Conservation (phyloP, 805 yeast species). For the Saccharomycodes ludwigii region DNA sequence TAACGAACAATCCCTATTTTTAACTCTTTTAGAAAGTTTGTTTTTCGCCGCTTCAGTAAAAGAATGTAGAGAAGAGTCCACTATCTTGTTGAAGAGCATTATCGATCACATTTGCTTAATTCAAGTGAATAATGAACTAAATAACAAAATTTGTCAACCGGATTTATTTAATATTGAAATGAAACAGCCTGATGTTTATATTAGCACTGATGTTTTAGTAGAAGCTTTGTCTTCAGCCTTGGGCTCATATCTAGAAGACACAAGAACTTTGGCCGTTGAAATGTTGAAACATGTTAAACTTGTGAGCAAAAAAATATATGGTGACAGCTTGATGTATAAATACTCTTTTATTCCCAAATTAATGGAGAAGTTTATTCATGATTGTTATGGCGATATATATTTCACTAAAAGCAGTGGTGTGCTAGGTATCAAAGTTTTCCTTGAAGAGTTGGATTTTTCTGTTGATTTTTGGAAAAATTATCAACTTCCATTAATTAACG, state of each 20-base stretch:
- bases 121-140: conserved; percentile 61
- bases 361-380: conserved; percentile 75
- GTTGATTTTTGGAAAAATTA: conserved; percentile 60
- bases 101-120: conserved; percentile 71
- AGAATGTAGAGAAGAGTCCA: conserved; percentile 60
- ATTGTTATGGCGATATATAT: conserved; percentile 83
- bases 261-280: conserved; percentile 57
- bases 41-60: conserved; percentile 68
- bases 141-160: conserved; percentile 53
- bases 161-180: conserved; percentile 65
- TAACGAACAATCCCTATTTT: conserved; percentile 53
- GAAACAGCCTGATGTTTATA: conserved; percentile 60
- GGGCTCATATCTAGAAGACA: conserved; percentile 60
- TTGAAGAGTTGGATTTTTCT: conserved; percentile 47
- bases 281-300: conserved; percentile 51
- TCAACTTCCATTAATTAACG: conserved; percentile 75
- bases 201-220: conserved; percentile 59
- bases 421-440: conserved; percentile 39
- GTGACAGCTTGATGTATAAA: conserved; percentile 51
- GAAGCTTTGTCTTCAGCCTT: conserved; percentile 71
- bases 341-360: conserved; percentile 68
- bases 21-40: conserved; percentile 53
- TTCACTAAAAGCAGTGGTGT: conserved; percentile 84
- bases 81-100: conserved; percentile 44
- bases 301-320: conserved; percentile 56